Percentiles rank a stretch among this genome's conserved stretches.
Conservation (phyloP, 192 early-diverging fungal species). For the Entomortierella chlamydospora region DNA sequence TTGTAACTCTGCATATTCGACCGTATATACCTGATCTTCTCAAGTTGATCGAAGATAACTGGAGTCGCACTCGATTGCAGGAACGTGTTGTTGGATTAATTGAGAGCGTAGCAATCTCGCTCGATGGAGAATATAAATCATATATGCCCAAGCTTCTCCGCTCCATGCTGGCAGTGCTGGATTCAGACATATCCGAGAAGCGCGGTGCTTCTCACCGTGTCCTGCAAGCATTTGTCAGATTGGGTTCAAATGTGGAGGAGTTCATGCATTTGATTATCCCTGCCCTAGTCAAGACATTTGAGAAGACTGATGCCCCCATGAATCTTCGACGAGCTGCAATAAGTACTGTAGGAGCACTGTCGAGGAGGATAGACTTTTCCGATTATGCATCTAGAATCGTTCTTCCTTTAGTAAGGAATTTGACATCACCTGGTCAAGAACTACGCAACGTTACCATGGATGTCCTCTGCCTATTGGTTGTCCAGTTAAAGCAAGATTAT, state of each 20-base stretch:
- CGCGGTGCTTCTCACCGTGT: slow-evolving; percentile 72
- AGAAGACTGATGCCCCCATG: slow-evolving; percentile 71
- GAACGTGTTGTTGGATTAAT: slow-evolving; percentile 86
- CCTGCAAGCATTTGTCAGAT: slow-evolving; percentile 82
- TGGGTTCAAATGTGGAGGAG: slow-evolving; percentile 90
- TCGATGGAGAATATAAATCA: slow-evolving; percentile 89
- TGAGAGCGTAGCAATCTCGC: slow-evolving; percentile 84
- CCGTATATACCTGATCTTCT: slow-evolving; percentile 86
- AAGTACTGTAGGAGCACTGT: slow-evolving; percentile 77
- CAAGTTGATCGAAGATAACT: slow-evolving; percentile 79
- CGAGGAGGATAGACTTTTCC: slow-evolving; percentile 78
- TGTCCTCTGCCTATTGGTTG: slow-evolving; percentile 80
- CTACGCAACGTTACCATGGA: slow-evolving; percentile 80
- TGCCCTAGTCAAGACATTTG: slow-evolving; percentile 81
- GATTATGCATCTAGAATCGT: slow-evolving; percentile 91
- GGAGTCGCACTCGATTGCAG: slow-evolving; percentile 80
- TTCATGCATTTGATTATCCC: slow-evolving; percentile 93
- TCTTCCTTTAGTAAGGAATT: slow-evolving; percentile 80
- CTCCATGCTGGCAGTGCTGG: slow-evolving; percentile 85
- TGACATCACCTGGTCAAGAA: slow-evolving; percentile 64
- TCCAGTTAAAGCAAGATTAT: slow-evolving; percentile 88
- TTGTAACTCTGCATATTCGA: slow-evolving; percentile 90
- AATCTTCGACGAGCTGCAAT: slow-evolving; percentile 75
- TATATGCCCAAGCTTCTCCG: slow-evolving; percentile 87
- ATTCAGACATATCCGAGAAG: slow-evolving; percentile 77